These are phyloP conservation scores for Guyanaporus albipodus DNA, from an alignment of 768 basidiomycete genomes.

Conservation along the genomic window DNA sequence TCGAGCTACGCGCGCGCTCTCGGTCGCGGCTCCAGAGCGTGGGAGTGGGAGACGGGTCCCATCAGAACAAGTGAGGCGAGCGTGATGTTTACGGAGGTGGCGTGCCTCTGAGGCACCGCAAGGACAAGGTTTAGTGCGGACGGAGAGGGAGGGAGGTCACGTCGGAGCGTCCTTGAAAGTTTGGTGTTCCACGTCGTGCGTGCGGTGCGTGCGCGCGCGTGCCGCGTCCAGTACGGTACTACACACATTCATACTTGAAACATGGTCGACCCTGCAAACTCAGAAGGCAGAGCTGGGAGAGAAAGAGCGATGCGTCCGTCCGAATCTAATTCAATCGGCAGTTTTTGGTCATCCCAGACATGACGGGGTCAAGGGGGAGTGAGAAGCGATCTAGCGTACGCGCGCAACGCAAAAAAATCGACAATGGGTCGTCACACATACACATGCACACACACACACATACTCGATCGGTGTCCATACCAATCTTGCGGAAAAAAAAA, in stretches of 20 bases:
- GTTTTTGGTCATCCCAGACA: slow-evolving; percentile 6
- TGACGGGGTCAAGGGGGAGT: slow-evolving; percentile 11
- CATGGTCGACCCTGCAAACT: slow-evolving; percentile 11
- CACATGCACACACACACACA: too few species aligned
- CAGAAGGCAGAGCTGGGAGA: too few species aligned
- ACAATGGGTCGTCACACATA: too few species aligned
- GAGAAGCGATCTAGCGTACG: too few species aligned
- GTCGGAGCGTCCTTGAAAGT: neutral
- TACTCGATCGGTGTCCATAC: too few species aligned
- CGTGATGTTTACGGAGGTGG: slow-evolving; percentile 12
- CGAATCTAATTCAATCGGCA: slow-evolving; percentile 10
- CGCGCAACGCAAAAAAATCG: too few species aligned
- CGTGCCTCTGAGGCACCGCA: slow-evolving; percentile 29
- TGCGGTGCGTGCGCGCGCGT: too few species aligned
- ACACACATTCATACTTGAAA: too few species aligned
- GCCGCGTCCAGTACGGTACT: too few species aligned
- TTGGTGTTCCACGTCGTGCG: neutral
- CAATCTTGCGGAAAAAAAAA: slow-evolving; percentile 14
- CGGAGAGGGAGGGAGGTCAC: slow-evolving; percentile 7
- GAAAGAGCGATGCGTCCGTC: too few species aligned
- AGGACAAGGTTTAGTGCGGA: slow-evolving; percentile 26
- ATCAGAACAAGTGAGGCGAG: slow-evolving; percentile 16
- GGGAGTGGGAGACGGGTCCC: slow-evolving; percentile 16
- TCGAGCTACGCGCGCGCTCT: neutral
- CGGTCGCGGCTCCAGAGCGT: slow-evolving; percentile 16